phyloP scores from a whole-genome alignment of 2,329 filamentous ascomycete genomes.

The Fusarium dimerum region DNA sequence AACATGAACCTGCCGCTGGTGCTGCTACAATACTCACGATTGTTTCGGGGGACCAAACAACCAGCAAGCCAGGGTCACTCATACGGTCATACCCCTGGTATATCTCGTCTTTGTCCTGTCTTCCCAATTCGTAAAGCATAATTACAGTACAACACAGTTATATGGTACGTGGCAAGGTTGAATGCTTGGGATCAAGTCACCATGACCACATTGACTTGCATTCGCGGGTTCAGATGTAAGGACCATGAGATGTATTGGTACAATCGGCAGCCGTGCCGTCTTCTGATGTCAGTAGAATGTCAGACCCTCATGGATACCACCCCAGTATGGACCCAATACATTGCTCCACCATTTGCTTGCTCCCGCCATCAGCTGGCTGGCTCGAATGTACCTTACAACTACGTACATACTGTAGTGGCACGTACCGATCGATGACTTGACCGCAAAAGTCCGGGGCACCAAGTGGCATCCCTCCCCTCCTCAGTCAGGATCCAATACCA shows the following conservation, averaged over 20 bases:
- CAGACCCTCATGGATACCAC: background rate
- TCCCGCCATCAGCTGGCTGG: background rate
- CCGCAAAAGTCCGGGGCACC: background rate
- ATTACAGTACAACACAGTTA: too few species aligned
- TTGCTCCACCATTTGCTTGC: background rate
- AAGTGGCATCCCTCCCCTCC: too few species aligned
- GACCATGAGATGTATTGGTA: background rate
- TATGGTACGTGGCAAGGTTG: too few species aligned
- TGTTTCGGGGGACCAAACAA: too few species aligned
- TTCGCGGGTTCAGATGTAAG: background rate
- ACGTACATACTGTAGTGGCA: too few species aligned
- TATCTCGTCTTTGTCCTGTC: too few species aligned
- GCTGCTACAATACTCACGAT: too few species aligned
- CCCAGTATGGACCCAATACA: background rate
- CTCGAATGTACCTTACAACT: too few species aligned
- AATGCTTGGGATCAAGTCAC: background rate
- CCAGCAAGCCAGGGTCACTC: too few species aligned
- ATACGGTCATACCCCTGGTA: too few species aligned
- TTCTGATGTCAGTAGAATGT: slow-evolving; percentile 18
- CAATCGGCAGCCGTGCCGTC: slow-evolving; percentile 2
- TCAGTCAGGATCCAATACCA: slow-evolving; percentile 12
- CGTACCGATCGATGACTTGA: slow-evolving; percentile 20
- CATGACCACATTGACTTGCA: background rate
- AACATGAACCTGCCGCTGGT: too few species aligned
- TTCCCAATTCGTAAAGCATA: too few species aligned